Conservation (phyloP, 2,329 filamentous ascomycete genomes). For the Juglanconis sp. region DNA sequence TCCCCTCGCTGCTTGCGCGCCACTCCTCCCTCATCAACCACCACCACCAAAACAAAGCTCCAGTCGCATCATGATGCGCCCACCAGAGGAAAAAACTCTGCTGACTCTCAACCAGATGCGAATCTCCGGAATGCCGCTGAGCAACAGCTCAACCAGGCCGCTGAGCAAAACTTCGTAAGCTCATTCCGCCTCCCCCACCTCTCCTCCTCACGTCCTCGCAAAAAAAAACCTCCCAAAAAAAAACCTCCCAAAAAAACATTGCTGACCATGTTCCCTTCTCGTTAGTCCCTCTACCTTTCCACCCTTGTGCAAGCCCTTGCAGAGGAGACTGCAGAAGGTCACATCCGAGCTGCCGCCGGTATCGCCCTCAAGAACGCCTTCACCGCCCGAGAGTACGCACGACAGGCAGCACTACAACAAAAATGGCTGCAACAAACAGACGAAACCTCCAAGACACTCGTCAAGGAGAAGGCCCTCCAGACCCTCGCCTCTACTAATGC, state of each 20-base stretch:
- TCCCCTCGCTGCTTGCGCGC: conserved; percentile 18
- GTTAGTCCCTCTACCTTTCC: conserved; percentile 83
- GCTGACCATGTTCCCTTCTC: conserved; percentile 10
- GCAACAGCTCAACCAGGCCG: conserved; percentile 87
- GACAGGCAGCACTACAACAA: conserved; percentile 84
- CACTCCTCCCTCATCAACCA: not conserved
- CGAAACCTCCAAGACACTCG: conserved; percentile 74
- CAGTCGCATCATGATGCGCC: conserved; percentile 15
- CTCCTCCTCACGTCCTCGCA: conserved; percentile 13
- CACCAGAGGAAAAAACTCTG: conserved; percentile 17
- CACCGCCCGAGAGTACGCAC: conserved; percentile 82
- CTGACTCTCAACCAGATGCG: conserved; percentile 64
- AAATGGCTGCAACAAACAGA: conserved; percentile 89
- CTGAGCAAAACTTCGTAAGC: conserved; percentile 90
- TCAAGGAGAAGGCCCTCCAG: conserved; percentile 88
- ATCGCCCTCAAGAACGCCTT: conserved; percentile 98
- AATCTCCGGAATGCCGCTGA: conserved; percentile 86
- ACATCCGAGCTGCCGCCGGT: conserved; percentile 91
- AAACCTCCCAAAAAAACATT: too few relatives aligned
- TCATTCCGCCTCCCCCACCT: conserved; percentile 23
- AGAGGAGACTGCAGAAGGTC: conserved; percentile 77
- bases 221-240: too few relatives aligned
- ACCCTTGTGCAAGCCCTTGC: conserved; percentile 92
- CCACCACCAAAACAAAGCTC: conserved; percentile 13
- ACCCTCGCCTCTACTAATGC: conserved; percentile 77